Evolutionary conservation across 257 asterid species (phyloP), one percentile per base, ranked within the genome.

Genomic region (Forsythia suspensa): DNA sequence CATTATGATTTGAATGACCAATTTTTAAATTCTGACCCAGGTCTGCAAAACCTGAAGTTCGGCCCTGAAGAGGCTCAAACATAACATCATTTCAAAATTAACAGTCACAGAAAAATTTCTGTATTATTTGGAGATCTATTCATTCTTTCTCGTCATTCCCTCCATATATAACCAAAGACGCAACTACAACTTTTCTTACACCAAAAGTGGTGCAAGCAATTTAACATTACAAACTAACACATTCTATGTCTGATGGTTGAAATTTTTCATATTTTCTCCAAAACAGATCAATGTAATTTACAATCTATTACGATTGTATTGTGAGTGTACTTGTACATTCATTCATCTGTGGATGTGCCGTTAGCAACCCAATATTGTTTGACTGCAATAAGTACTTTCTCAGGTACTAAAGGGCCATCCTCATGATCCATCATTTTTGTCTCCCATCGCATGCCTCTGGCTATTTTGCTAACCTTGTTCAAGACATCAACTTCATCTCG

Each of bases 401-500:
- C 92, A 8, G 98, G 96, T 51, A 94, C 98, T 11, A 94, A 82
- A 15, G 98, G 98, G 8, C 98, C 97, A 52, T 92, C 97, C 77
- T 94, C 97, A 29, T 94, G 98, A 82, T 94, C 98, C 79, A 86
- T 39, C 92, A 94, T 80, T 80, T 88, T 94, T 2, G 78, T 61
- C 13, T 90, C 95, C 97, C 97, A 94, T 85, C 97, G 86, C 97
- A 94, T 88, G 12, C 97, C 97, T 61, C 86, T 77, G 0, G 86
- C 91, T 4, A 94, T 87, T 76, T 90, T 85, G 85, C 84, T 88
- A 67, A 94, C 97, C 88, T 89, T 87, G 82, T 92, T 94, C 85
- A 94, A 34, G 34, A 84, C 90, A 10, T 94, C 92, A 0, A 94
- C 97, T 72, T 85, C 98, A 43, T 94, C 98, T 37, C 97, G 90